phyloP scores from a whole-genome alignment of 2,329 filamentous ascomycete genomes.

The Hypomyces rosellus region DNA sequence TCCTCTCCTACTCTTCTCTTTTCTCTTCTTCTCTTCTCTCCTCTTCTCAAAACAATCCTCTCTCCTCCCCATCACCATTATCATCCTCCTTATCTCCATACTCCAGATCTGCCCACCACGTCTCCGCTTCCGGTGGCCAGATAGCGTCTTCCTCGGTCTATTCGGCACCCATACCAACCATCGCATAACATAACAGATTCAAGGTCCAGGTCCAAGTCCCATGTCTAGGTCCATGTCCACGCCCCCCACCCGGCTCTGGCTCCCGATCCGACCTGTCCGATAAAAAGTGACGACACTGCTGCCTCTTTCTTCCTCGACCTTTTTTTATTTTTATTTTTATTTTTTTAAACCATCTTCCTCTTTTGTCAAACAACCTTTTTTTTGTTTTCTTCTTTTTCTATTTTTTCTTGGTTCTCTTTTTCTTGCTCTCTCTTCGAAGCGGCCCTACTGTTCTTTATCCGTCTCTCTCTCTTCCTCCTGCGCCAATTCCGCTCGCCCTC shows the following conservation, averaged over 20 bases:
- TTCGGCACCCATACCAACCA: background rate
- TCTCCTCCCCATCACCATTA: background rate
- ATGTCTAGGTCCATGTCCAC: too few relatives aligned
- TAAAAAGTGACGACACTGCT: constrained; percentile 5
- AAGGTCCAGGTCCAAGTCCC: too few relatives aligned
- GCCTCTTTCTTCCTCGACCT: background rate
- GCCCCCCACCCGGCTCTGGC: background rate
- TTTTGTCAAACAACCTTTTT: background rate
- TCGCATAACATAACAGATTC: too few relatives aligned
- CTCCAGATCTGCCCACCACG: background rate
- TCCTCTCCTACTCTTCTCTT: too few relatives aligned
- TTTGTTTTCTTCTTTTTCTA: background rate
- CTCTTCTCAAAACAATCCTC: background rate
- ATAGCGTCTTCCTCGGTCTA: background rate
- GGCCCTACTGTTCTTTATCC: background rate
- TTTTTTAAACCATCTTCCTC: background rate
- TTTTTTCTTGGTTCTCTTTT: background rate
- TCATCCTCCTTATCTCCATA: background rate
- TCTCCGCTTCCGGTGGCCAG: background rate
- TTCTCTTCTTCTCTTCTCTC: too few relatives aligned
- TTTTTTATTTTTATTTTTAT: background rate
- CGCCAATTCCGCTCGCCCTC: background rate
- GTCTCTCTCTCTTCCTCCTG: background rate
- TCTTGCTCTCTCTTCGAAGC: background rate
- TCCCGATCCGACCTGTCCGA: background rate